A percentile compares a stretch with the other conserved stretches of the same genome.
Conservation (phyloP, 495 filamentous ascomycete genomes). For the Xylaria curta region DNA sequence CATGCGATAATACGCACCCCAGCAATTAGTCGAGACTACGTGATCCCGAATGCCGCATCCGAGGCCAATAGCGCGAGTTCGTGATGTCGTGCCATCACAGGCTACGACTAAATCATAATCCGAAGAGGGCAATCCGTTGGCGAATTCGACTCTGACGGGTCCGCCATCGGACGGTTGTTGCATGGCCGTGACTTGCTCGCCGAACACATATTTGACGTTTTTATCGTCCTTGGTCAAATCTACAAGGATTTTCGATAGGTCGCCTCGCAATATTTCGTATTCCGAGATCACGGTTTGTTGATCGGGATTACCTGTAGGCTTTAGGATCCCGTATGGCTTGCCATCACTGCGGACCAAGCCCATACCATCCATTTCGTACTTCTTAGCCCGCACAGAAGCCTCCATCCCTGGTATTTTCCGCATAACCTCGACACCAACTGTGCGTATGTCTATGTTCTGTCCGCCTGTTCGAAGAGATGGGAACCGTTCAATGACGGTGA, state of each 20-base stretch:
- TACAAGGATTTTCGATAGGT: slow-evolving; percentile 35
- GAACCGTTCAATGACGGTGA: slow-evolving; percentile 40
- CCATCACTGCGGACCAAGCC: slow-evolving; percentile 36
- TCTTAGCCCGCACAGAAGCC: slow-evolving; percentile 31
- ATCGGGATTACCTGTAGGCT: slow-evolving; percentile 35
- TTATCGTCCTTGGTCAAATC: slow-evolving; percentile 36
- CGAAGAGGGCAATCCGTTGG: slow-evolving; percentile 37
- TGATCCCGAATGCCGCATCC: slow-evolving; percentile 49
- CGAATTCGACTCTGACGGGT: slow-evolving; percentile 35
- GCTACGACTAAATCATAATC: slow-evolving; percentile 57
- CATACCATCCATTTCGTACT: slow-evolving; percentile 35
- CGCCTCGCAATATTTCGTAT: slow-evolving; percentile 34
- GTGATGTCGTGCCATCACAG: slow-evolving; percentile 56
- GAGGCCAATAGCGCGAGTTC: slow-evolving; percentile 55
- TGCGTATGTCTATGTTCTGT: slow-evolving; percentile 46
- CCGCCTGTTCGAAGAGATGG: slow-evolving; percentile 42
- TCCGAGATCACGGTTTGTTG: slow-evolving; percentile 31
- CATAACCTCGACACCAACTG: slow-evolving; percentile 42
- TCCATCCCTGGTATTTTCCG: slow-evolving; percentile 41
- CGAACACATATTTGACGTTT: slow-evolving; percentile 35
- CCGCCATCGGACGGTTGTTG: slow-evolving; percentile 35
- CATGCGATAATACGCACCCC: slow-evolving; percentile 51
- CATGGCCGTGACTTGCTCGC: slow-evolving; percentile 33
- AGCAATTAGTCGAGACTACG: slow-evolving; percentile 43
- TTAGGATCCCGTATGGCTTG: slow-evolving; percentile 28